Base-by-base conservation (phyloP, 1,139 yeast genomes). In the Saccharomyces hybrid region DNA sequence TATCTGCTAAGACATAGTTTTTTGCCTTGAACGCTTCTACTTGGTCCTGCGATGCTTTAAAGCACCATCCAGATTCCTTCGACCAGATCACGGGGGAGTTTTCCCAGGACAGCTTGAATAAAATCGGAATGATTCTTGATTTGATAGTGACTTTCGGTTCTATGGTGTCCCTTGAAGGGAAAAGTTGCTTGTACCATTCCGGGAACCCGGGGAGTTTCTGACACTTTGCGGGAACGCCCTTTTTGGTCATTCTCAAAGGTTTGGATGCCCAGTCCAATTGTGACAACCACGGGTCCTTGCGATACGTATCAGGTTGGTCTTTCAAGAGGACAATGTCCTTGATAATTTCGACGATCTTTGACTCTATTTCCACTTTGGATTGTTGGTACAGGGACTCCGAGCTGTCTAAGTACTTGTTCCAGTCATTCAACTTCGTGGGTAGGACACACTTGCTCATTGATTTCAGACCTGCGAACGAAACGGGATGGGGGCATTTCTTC, bases 121-220 rank as follows among this genome's bases (percentile, higher is more conserved):
- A 72, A 3, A 91, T 66, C 0, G 97, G 93, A 0, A 96, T 82
- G 2, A 84, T 73, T 60, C 99, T 76, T 0, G 96, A 77, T 57
- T 90, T 78, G 2, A 88, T 81, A 0, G 95, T 81, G 14, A 93
- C 71, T 49, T 77, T 81, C 67, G 90, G 76, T 16, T 70, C 69
- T 2, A 65, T 59, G 5, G 74, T 71, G 1, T 70, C 65, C 19
- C 75, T 75, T 4, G 78, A 73, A 6, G 81, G 80, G 65, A 82
- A 83, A 27, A 93, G 73, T 2, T 84, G 85, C 57, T 88, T 80
- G 69, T 88, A 95, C 99, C 99, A 95, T 61, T 86, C 86, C 0
- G 99, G 99, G 66, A 79, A 89, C 0, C 97, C 98, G 0, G 96
- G 95, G 53, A 89, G 67, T 64, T 81, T 90, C 68, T 89, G 96